Evolutionary conservation across 2,329 filamentous ascomycete genomes (phyloP).

Genomic region (Cercospora sesami): DNA sequence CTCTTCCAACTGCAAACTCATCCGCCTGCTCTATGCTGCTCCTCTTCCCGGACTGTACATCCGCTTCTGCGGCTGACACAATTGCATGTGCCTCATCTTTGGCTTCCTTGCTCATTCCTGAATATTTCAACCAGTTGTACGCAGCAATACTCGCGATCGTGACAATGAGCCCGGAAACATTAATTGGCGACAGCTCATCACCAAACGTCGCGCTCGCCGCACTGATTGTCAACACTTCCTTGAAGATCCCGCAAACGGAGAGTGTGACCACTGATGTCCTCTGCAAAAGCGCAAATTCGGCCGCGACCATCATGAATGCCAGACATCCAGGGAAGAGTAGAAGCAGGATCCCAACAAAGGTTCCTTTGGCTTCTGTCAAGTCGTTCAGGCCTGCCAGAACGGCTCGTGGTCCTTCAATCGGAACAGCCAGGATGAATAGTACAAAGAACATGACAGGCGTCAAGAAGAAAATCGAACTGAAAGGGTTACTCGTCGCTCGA

Average conservation of each 20-base stretch:
- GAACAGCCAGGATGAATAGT: conserved; percentile 75
- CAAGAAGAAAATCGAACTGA: conserved; percentile 96
- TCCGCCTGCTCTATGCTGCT: conserved; percentile 18
- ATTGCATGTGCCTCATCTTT: conserved; percentile 48
- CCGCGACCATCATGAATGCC: conserved; percentile 94
- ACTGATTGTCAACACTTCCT: conserved; percentile 94
- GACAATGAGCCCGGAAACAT: conserved; percentile 80
- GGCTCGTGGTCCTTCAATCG: conserved; percentile 74
- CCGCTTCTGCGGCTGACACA: conserved; percentile 42
- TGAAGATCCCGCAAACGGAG: conserved; percentile 97
- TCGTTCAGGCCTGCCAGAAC: conserved; percentile 65
- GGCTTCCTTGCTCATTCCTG: conserved; percentile 80
- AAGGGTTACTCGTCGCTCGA: conserved; percentile 92
- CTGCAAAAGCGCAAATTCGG: conserved; percentile 91
- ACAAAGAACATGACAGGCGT: conserved; percentile 93
- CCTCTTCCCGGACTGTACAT: conserved; percentile 11
- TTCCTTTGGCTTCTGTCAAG: conserved; percentile 68
- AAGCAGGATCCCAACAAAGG: conserved; percentile 65
- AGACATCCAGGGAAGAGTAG: conserved; percentile 86
- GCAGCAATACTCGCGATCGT: conserved; percentile 79
- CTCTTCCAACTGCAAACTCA: conserved; percentile 24
- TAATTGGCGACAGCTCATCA: conserved; percentile 82
- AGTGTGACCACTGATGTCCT: conserved; percentile 94
- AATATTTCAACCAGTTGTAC: conserved; percentile 95
- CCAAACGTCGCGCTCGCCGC: conserved; percentile 86